Percentiles rank a stretch among this genome's conserved stretches.
Conservation (phyloP, 768 basidiomycete genomes). For the Symmetrospora coprosmae region DNA sequence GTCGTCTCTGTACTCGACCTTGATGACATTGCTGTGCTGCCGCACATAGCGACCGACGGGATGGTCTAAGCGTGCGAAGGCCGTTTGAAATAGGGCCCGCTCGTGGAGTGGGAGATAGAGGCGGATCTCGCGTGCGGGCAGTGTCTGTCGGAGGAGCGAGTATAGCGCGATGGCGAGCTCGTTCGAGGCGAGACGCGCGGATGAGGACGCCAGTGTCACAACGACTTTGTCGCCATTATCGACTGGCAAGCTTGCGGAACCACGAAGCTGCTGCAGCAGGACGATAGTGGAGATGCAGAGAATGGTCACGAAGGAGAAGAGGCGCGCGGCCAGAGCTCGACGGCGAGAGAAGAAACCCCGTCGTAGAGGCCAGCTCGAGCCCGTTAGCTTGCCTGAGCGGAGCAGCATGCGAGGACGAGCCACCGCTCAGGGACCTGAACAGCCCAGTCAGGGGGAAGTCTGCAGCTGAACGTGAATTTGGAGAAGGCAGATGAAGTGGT, state of each 20-base stretch:
- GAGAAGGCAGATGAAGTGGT: no score
- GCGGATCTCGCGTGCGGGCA: background rate
- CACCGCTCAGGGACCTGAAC: background rate
- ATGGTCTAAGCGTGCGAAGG: no score
- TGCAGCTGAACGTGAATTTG: no score
- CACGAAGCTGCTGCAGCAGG: no score
- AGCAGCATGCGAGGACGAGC: no score
- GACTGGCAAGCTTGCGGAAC: background rate
- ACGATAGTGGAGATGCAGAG: no score
- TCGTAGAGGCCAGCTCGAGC: background rate
- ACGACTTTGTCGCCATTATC: background rate
- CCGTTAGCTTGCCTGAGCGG: background rate
- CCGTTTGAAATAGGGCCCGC: background rate
- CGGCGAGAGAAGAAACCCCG: background rate
- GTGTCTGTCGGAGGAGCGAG: background rate
- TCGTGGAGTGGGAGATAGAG: background rate
- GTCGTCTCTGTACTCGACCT: constrained; percentile 7
- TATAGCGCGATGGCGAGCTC: background rate
- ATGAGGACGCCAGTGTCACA: background rate
- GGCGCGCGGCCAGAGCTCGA: background rate
- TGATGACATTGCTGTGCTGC: background rate
- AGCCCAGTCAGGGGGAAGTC: no score
- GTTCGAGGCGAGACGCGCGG: background rate
- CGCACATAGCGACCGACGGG: no score
- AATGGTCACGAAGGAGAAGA: background rate